Base-by-base conservation (phyloP, 2,329 filamentous ascomycete species). In the Cryphonectria carpinicola region DNA sequence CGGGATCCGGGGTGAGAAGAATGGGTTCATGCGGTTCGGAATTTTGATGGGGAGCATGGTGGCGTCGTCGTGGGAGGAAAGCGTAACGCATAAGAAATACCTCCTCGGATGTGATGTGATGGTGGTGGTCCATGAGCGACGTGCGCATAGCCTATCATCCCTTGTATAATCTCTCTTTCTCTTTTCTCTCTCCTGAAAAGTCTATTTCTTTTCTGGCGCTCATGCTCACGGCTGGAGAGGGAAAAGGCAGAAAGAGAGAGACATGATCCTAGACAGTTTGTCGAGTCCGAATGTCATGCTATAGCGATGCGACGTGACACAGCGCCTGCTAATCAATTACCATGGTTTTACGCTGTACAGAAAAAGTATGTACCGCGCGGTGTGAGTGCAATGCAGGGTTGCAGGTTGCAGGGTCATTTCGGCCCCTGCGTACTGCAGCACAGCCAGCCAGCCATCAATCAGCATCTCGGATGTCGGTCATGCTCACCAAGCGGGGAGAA, bases 381-480 rank as follows among this genome's bases (percentile, higher is more conserved):
- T 32, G 56, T 37, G 19, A 14, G 17, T 17, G 43, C 56, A 37
- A 37, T 25, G 35, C 32, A 39, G 6, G 46, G 35, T 61, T 61
- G 54, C 54, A 14, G 54, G 28, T 28, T 28, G 28, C 28, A 28
- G 28, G 28, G 54, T 28, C 13, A 8, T 49, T 49, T 32, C 32
- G 4, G 25, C 13, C 58, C 58, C 58, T 61, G 32, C n/a, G 22
- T 3, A 39, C 58, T 35, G 58, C 58, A 39, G 58, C 58, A 61
- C 25, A 32, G 56, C 56, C 14, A 35, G 32, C 37, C 37, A 39
- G 37, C 37, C 8, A 13, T 2, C 37, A 32, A 32, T 32, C 56
- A 60, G 14, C 56, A 60, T n/a, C 56, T 39, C 58, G 58, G 58
- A 61, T 37, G 58, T 61, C 58, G 58, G 58, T 61, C 58, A 61